Percentiles rank a stretch among this genome's conserved stretches.
These are phyloP conservation scores for Tricholoma hemisulphureum DNA, from an alignment of 768 basidiomycete species.

Conservation along the genomic window DNA sequence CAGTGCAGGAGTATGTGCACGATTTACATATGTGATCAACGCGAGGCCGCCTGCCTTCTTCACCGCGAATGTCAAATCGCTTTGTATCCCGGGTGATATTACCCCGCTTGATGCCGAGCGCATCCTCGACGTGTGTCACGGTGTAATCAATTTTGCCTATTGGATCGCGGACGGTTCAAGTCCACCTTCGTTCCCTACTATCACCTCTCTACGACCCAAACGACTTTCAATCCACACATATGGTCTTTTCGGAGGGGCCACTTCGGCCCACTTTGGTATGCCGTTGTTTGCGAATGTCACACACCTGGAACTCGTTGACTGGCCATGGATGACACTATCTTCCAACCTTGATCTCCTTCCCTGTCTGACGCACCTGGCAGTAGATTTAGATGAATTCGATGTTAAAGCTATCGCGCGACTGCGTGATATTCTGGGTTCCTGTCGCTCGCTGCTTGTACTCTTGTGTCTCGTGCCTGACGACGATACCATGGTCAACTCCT, in stretches of 20 bases:
- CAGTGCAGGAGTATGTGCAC: conserved; percentile 9
- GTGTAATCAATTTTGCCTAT: conserved; percentile 23
- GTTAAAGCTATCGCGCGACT: conserved; percentile 11
- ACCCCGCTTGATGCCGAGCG: conserved; percentile 11
- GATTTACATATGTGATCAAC: conserved; percentile 19
- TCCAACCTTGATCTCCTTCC: conserved; percentile 15
- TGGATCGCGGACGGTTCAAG: conserved; percentile 16
- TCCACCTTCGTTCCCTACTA: conserved; percentile 15
- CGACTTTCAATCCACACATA: conserved; percentile 23
- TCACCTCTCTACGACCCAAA: conserved; percentile 18
- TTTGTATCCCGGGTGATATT: conserved; percentile 26
- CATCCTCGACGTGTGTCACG: conserved; percentile 22
- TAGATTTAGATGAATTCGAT: conserved; percentile 20
- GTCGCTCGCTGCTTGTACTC: conserved; percentile 18
- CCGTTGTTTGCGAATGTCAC: conserved; percentile 24
- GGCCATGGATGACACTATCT: conserved; percentile 12
- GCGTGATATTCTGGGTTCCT: conserved; percentile 17
- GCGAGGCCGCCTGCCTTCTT: conserved; percentile 20
- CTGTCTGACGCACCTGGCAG: conserved; percentile 23
- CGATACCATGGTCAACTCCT: conserved; percentile 14
- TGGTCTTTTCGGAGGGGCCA: conserved; percentile 19
- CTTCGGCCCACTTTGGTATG: conserved; percentile 17
- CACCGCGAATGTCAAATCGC: conserved; percentile 22
- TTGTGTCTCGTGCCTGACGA: conserved; percentile 23
- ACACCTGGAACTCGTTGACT: conserved; percentile 27